A percentile compares a stretch with the other conserved stretches of the same genome.
phyloP scores from a whole-genome alignment of 495 filamentous ascomycete species.

The Immersiella caudata region DNA sequence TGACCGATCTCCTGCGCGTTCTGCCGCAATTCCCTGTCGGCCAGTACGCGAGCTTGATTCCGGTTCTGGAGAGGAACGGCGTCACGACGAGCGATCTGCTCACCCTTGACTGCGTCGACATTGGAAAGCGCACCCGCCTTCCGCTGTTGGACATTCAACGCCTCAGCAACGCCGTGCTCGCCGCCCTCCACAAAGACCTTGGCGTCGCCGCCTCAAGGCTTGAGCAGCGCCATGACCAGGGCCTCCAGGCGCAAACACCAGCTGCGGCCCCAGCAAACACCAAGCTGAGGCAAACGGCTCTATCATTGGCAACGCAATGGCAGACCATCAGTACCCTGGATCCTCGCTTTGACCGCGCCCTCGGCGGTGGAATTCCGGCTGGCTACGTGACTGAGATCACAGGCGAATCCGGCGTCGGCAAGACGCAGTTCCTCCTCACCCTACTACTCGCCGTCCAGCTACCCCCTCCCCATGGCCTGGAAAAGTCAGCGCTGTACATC shows the following conservation, averaged over 20 bases:
- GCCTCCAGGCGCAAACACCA: neutral
- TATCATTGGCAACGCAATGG: slow-evolving; percentile 51
- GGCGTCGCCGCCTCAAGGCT: slow-evolving; percentile 41
- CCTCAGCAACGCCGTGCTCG: slow-evolving; percentile 64
- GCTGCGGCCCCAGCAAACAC: neutral
- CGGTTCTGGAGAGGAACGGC: slow-evolving; percentile 71
- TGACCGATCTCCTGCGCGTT: slow-evolving; percentile 87
- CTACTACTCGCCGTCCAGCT: slow-evolving; percentile 84
- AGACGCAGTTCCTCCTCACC: slow-evolving; percentile 89
- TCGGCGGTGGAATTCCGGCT: slow-evolving; percentile 83
- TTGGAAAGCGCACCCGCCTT: slow-evolving; percentile 83
- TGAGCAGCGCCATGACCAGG: neutral
- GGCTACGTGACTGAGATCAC: slow-evolving; percentile 88
- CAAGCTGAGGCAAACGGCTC: slow-evolving; percentile 30
- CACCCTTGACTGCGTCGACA: slow-evolving; percentile 77
- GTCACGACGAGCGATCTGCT: slow-evolving; percentile 85
- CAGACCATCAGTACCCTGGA: slow-evolving; percentile 80
- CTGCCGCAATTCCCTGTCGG: slow-evolving; percentile 76
- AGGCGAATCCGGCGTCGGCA: slow-evolving; percentile 93
- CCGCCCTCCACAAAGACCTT: slow-evolving; percentile 66
- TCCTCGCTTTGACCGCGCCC: slow-evolving; percentile 67
- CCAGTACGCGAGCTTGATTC: slow-evolving; percentile 72
- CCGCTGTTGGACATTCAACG: slow-evolving; percentile 77
- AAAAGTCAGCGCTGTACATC: slow-evolving; percentile 78
- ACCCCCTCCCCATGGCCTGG: slow-evolving; percentile 68